These are phyloP conservation scores for Aspergillus quadrilineatus DNA, from an alignment of 2,329 filamentous ascomycete genomes.

Conservation along the genomic window DNA sequence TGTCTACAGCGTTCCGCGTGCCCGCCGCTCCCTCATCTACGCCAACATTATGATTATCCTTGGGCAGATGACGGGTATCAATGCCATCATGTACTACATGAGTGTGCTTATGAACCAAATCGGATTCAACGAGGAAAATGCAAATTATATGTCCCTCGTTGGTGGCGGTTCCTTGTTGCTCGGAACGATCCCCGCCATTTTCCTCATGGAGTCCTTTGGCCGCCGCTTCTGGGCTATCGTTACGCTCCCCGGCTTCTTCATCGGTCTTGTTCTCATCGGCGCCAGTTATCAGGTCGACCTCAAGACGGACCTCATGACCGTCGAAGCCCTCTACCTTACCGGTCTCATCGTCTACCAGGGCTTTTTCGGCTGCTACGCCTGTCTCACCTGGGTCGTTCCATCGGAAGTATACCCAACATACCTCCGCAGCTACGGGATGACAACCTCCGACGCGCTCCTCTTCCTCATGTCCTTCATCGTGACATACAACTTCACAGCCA, in stretches of 20 bases:
- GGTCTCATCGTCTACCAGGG: constrained; percentile 62
- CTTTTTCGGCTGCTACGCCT: constrained; percentile 67
- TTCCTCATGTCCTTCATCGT: constrained; percentile 72
- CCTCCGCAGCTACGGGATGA: constrained; percentile 72
- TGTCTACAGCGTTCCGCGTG: constrained; percentile 52
- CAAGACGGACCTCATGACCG: constrained; percentile 46
- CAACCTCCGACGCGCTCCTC: constrained; percentile 64
- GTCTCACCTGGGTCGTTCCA: constrained; percentile 65
- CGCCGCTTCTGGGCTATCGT: constrained; percentile 72
- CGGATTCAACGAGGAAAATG: constrained; percentile 61
- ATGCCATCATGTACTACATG: constrained; percentile 74
- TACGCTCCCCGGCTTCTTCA: constrained; percentile 70
- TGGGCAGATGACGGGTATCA: constrained; percentile 69
- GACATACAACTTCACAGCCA: constrained; percentile 71
- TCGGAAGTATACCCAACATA: constrained; percentile 72
- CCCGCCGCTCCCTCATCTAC: constrained; percentile 65
- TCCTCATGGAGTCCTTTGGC: constrained; percentile 71
- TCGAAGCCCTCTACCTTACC: constrained; percentile 63
- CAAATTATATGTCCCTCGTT: constrained; percentile 74
- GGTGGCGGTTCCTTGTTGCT: constrained; percentile 67
- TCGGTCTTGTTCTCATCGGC: constrained; percentile 67
- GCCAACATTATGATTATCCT: constrained; percentile 69
- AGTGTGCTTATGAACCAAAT: constrained; percentile 65
- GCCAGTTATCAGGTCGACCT: constrained; percentile 59
- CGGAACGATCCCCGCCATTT: constrained; percentile 66